Evolutionary conservation across 176 grass and related monocot species (phyloP).

Genomic region (Pharus latifolius): DNA sequence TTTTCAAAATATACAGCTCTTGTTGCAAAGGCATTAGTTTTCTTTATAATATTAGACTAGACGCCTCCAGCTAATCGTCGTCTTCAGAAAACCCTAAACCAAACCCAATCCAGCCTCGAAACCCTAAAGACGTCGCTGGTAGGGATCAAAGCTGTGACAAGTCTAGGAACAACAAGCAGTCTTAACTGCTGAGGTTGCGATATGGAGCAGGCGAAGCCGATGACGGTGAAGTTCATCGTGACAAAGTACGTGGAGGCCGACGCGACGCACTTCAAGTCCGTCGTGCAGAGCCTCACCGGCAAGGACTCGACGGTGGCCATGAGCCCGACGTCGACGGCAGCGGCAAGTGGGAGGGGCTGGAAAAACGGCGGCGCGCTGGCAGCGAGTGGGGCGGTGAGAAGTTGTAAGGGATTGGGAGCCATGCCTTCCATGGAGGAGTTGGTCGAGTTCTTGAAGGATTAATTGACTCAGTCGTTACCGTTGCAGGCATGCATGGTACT

Average conservation of each 20-base stretch:
- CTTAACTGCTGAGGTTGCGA: no score
- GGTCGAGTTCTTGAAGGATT: conserved; percentile 27
- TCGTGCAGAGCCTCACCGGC: conserved; percentile 38
- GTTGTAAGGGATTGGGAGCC: not conserved
- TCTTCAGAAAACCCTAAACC: no score
- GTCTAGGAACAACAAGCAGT: no score
- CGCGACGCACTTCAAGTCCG: conserved; percentile 32
- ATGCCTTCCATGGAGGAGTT: conserved; percentile 21
- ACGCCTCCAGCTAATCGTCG: no score
- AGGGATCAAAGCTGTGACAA: no score
- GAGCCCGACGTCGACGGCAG: not conserved
- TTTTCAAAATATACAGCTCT: no score
- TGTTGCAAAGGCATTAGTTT: not conserved
- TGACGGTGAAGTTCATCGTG: conserved; percentile 38
- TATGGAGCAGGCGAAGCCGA: conserved; percentile 15
- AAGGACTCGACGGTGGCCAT: conserved; percentile 9
- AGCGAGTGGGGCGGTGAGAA: not conserved
- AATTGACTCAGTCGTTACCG: not conserved
- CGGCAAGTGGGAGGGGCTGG: not conserved
- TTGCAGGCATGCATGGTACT: not conserved
- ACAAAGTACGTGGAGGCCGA: conserved; percentile 25
- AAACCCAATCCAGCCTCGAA: no score
- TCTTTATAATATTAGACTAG: no score
- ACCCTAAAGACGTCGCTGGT: no score
- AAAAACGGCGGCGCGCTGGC: not conserved